Evolutionary conservation across 2,329 filamentous ascomycete genomes (phyloP), one percentile per base, ranked within the genome.

Genomic region (Aspergillus puulaauensis): DNA sequence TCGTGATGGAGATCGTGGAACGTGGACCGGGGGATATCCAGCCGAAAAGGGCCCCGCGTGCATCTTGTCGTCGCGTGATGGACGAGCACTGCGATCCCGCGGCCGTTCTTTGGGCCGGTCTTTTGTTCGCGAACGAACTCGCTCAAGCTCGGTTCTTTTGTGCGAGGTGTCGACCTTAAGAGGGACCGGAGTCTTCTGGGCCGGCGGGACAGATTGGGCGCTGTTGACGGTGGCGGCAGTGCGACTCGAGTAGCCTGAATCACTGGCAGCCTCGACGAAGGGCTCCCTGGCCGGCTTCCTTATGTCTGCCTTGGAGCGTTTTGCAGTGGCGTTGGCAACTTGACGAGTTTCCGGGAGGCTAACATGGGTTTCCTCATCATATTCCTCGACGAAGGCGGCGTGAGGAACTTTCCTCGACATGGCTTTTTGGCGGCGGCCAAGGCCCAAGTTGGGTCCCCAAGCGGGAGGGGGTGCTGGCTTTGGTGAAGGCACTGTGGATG

Each of bases 171-270:
- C 71, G 60, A 75, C 61, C 64, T 73, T 77, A 70, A 73, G 66
- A 68, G 70, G 65, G 54, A 61, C 63, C 58, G 70, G 72, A 61
- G 67, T 73, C 64, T 69, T 74, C 66, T 70, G 74, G 68, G 69
- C 76, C 66, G 70, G 74, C 75, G 76, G 76, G 63, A 72, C 76
- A 68, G 80, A 80, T 78, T 82, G 74, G 79, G 79, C 71, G 66
- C 73, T 79, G 75, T 80, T 79, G 72, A 79, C 75, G 61, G 81
- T 80, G 62, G 80, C 79, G 64, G 77, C 78, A 66, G 82, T 83
- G 67, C 80, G 79, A 75, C 83, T 86, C 62, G 82, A 85, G 77
- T 86, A 86, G 66, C 84, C 84, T 64, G 83, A 86, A 73, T 87
- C 84, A 73, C 81, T 84, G 65, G 80, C 79, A 68, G 77, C 75